Conservation (phyloP, 1,284 basidiomycete species). For the Vanrija humicola region DNA sequence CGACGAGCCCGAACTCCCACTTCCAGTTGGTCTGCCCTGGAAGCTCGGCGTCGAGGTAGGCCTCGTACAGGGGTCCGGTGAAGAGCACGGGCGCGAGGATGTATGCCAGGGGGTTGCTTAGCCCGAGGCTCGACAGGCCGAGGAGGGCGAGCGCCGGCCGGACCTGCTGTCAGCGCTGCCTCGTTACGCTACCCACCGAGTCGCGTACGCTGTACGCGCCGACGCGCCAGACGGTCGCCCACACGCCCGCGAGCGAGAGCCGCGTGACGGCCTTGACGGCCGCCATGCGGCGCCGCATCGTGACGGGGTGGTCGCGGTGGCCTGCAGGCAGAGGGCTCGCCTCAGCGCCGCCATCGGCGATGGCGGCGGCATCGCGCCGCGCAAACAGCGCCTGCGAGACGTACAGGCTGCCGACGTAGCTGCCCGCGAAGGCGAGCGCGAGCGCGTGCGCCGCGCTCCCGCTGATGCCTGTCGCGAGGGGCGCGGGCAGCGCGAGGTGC, state of each 20-base stretch:
- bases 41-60: constrained; percentile 57
- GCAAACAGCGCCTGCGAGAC: constrained; percentile 36
- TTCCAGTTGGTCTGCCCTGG: constrained; percentile 56
- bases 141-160: constrained; percentile 29
- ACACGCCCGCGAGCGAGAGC: constrained; percentile 31
- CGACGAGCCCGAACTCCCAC: constrained; percentile 26
- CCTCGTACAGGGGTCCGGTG: constrained; percentile 72
- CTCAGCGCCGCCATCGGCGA: constrained; percentile 1
- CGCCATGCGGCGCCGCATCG: constrained; percentile 43
- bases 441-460: constrained; percentile 31
- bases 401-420: constrained; percentile 53
- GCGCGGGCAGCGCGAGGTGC: constrained; percentile 21
- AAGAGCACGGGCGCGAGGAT: constrained; percentile 75
- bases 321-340: constrained; percentile 12
- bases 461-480: constrained; percentile 23
- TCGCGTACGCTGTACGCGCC: constrained; percentile 9
- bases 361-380: constrained; percentile 12
- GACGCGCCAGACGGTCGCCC: constrained; percentile 21
- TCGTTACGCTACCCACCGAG: constrained; percentile 5
- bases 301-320: constrained; percentile 46
- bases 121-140: constrained; percentile 24
- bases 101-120: constrained; percentile 52
- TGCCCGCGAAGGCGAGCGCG: constrained; percentile 44
- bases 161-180: constrained; percentile 13
- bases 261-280: constrained; percentile 41